Evolutionary conservation across 768 basidiomycete species (phyloP), one percentile per base, ranked within the genome.

Genomic region (Amyloporia xantha): DNA sequence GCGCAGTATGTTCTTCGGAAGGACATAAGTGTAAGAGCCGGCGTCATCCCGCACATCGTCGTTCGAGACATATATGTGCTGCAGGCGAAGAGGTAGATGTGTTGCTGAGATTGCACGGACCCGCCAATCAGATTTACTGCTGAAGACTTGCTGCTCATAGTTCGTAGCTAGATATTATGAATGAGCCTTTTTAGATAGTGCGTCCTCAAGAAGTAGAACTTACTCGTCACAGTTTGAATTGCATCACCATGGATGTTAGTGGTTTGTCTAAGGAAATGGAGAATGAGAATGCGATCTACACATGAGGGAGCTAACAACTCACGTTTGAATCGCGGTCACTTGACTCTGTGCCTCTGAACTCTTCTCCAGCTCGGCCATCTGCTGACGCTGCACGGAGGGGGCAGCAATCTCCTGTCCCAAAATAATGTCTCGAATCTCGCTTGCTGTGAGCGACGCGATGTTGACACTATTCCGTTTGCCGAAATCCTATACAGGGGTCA

Each of bases 11-110:
- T 99, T 99, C 78, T 99, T 99, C 24, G 96, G 94, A 45, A 99
- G 74, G 47, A 99, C 92, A 60, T 91, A 98, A 33, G 96, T 99
- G 67, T 79, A 92, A 6, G 90, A 90, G 20, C 86, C 83, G 4
- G 94, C 92, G 60, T 98, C 96, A 62, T 99, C 96, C 68, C 95
- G 95, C 61, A 99, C 94, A 62, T 99, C 95, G 60, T 99, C 96
- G 62, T 97, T 99, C 36, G 93, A 95, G 26, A 99, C 96, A 66
- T 96, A 98, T 68, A 98, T 96, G 64, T 99, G 94, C 64, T 98
- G 94, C 52, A 98, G 75, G 61, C 96, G 91, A 52, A 99, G 82
- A 3, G 95, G 83, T 40, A 99, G 77, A 67, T 99, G 94, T 19
- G 94, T 98, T 0, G 96, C 88, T 13, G 92, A 94, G 60, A 99